Conservation (phyloP, 768 basidiomycete species). For the Naganishia antarctica region DNA sequence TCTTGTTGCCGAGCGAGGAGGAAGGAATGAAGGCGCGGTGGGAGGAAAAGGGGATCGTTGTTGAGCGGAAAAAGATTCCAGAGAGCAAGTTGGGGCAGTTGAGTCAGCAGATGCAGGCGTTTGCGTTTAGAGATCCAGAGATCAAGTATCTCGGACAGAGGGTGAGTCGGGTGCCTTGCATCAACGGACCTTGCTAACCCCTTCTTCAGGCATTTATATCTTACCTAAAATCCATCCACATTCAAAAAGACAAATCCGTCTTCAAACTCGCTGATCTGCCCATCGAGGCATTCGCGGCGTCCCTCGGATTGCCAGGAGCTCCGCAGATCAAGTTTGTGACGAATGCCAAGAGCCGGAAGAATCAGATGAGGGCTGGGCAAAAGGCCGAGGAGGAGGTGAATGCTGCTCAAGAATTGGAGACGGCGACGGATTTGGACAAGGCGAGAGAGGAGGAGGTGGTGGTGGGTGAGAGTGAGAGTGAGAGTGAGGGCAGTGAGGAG, state of each 20-base stretch:
- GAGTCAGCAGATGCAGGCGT: constrained; percentile 80
- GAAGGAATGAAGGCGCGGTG: constrained; percentile 76
- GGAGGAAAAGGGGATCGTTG: constrained; percentile 65
- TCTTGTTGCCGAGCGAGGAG: constrained; percentile 86
- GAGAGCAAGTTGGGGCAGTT: constrained; percentile 79
- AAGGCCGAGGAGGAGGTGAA: constrained; percentile 33
- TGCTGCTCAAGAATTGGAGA: constrained; percentile 34
- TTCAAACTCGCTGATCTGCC: constrained; percentile 83
- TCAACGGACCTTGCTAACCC: background rate
- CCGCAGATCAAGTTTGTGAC: constrained; percentile 88
- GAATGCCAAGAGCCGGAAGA: constrained; percentile 67
- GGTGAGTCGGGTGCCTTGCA: constrained; percentile 53
- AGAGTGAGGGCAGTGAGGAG: constrained; percentile 29
- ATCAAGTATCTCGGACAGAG: constrained; percentile 94
- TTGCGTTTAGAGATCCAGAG: constrained; percentile 91
- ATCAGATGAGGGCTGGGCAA: constrained; percentile 55
- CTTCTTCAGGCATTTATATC: constrained; percentile 78
- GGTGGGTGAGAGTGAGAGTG: constrained; percentile 33
- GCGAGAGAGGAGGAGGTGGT: constrained; percentile 18
- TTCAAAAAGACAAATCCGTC: constrained; percentile 88
- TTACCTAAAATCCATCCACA: constrained; percentile 82
- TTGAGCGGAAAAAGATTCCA: constrained; percentile 74
- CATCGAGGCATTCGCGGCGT: constrained; percentile 74
- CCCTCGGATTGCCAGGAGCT: constrained; percentile 85
- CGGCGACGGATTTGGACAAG: constrained; percentile 37